Base-by-base conservation (phyloP, 108 stramenopile genomes). In the Skeletonema marinoi region DNA sequence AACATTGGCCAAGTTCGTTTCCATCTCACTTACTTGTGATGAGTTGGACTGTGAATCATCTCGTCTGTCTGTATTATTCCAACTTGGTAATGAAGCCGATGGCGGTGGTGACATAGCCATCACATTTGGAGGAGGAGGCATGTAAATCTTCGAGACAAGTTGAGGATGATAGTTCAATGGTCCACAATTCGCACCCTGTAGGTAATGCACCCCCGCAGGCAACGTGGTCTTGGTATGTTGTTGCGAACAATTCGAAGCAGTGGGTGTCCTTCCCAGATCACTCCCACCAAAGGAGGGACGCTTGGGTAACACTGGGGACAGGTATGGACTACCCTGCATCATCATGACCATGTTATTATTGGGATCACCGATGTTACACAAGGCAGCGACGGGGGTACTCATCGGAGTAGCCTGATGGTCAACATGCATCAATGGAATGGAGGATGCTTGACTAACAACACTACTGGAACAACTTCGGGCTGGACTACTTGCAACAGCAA, bases 161-260 rank as follows among this genome's bases (percentile, higher is more conserved):
- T 71, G 73, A 9, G 80, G 80, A 66, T 75, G 80, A 25, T 38
- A 74, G 38, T 21, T 31, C 64, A 81, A 60, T 36, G 80, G 80
- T 65, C 50, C 12, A 41, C 39, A 25, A 25, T 29, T 56, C 19
- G 25, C 16, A 56, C 30, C 48, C 51, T 17, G 16, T 62, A n/a
- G 5, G 0, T 73, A 17, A 39, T 77, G 68, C 2, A 77, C 75
- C 1, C 75, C 75, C 50, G 36, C n/a, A 4, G 75, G 75, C 5
- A 67, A 29, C 29, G 29, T 17, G 11, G 12, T 17, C 16, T 62
- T 36, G 50, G 48, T 36, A 38, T 14, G 16, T 60, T 67, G 25
- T 56, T 56, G 54, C n/a, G 75, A 62, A 48, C 77, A 78, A 51
- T 78, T 78, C 21, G 77, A 78, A 8, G 77, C 63, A 0, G 77